Conservation (phyloP, 495 filamentous ascomycete genomes). For the Aspergillus baeticus region DNA sequence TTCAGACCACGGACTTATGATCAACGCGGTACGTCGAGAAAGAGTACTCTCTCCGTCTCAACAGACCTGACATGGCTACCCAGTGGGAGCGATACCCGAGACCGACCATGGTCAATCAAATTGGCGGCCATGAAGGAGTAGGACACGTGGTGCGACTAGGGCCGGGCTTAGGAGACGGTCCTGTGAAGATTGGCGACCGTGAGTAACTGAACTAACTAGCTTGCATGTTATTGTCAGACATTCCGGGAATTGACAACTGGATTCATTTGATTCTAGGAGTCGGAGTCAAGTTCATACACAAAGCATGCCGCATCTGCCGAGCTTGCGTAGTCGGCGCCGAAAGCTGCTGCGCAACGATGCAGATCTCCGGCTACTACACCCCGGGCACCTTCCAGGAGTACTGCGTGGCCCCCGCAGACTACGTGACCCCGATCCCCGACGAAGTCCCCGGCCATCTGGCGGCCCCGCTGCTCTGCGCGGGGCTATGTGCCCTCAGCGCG, state of each 20-base stretch:
- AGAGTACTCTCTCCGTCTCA: too few species aligned
- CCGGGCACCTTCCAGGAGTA: slow-evolving; percentile 75
- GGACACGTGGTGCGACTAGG: slow-evolving; percentile 60
- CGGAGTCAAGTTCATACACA: slow-evolving; percentile 56
- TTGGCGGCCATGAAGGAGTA: slow-evolving; percentile 65
- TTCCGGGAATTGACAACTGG: too few species aligned
- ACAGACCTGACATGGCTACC: too few species aligned
- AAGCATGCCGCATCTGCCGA: slow-evolving; percentile 46
- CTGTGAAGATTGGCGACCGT: slow-evolving; percentile 60
- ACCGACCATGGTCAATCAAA: slow-evolving; percentile 56
- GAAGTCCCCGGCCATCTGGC: slow-evolving; percentile 53
- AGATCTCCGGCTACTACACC: slow-evolving; percentile 50
- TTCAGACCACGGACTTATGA: slow-evolving; percentile 56
- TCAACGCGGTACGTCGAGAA: too few species aligned
- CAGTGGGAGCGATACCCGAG: too few species aligned
- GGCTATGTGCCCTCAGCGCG: slow-evolving; percentile 57
- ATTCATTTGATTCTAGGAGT: too few species aligned
- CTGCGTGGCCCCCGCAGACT: slow-evolving; percentile 56
- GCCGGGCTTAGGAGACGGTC: slow-evolving; percentile 36
- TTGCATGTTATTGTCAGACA: too few species aligned
- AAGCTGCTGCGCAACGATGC: slow-evolving; percentile 53
- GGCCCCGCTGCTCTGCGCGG: slow-evolving; percentile 63
- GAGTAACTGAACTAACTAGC: too few species aligned
- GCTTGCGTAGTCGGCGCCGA: slow-evolving; percentile 58
- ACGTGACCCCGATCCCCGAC: slow-evolving; percentile 69